Conservation (phyloP, 2,329 filamentous ascomycete species). For the Gaeumannomyces sp. region DNA sequence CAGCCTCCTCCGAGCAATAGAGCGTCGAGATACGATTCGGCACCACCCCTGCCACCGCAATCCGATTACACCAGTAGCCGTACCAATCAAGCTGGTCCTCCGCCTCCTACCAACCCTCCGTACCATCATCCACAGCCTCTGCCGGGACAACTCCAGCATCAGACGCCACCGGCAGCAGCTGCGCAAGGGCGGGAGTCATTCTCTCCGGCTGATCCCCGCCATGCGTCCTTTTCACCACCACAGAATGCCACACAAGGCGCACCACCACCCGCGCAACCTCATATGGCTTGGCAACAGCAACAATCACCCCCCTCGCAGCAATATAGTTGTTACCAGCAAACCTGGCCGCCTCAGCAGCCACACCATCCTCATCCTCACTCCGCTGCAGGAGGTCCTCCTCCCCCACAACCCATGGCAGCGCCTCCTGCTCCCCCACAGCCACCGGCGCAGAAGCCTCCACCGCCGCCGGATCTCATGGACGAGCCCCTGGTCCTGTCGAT, state of each 20-base stretch:
- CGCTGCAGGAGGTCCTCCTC: conserved; percentile 21
- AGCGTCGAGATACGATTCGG: conserved; percentile 40
- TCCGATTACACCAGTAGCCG: conserved; percentile 4
- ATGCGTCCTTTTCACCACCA: background rate
- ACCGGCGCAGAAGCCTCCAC: conserved; percentile 33
- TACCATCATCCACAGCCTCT: conserved; percentile 1
- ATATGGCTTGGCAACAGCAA: background rate
- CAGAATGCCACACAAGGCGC: conserved; percentile 11
- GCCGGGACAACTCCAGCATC: conserved; percentile 5
- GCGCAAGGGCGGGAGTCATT: background rate
- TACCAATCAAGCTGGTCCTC: background rate
- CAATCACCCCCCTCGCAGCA: conserved; percentile 16
- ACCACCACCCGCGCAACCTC: conserved; percentile 13
- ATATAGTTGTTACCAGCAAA: background rate
- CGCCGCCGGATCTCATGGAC: conserved; percentile 49
- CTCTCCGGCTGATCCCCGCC: conserved; percentile 11
- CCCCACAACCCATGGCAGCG: conserved; percentile 4
- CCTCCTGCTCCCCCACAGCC: conserved; percentile 20
- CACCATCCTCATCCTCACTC: conserved; percentile 13
- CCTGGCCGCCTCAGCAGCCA: conserved; percentile 10
- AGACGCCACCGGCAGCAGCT: background rate
- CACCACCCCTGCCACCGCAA: conserved; percentile 38
- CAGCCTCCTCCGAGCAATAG: conserved; percentile 13
- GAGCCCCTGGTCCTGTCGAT: conserved; percentile 48
- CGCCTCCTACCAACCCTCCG: background rate